These are phyloP conservation scores for Hericium alpestre DNA, from an alignment of 768 basidiomycete species.

Conservation along the genomic window DNA sequence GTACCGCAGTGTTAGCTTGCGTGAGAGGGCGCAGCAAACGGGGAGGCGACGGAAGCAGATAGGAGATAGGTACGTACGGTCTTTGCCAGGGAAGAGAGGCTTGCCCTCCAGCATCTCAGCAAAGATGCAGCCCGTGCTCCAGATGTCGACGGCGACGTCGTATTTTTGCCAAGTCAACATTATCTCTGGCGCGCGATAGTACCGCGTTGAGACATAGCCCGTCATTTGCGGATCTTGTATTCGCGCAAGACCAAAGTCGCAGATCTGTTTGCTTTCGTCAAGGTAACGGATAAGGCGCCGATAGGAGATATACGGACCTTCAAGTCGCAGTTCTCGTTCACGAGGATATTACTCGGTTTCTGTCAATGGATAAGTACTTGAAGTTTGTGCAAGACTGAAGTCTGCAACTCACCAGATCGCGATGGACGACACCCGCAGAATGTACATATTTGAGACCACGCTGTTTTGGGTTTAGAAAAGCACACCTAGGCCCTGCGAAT, in stretches of 20 bases:
- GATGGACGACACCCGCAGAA: slow-evolving; percentile 96
- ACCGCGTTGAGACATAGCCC: slow-evolving; percentile 96
- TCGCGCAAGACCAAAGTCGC: slow-evolving; percentile 96
- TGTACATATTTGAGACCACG: slow-evolving; percentile 99
- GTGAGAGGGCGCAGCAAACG: background rate
- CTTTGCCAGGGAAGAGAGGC: slow-evolving; percentile 97
- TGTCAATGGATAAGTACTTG: slow-evolving; percentile 19
- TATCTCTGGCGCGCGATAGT: slow-evolving; percentile 98
- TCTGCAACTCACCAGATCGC: slow-evolving; percentile 66
- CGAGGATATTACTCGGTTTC: slow-evolving; percentile 99
- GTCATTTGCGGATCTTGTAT: slow-evolving; percentile 99
- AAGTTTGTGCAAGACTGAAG: background rate
- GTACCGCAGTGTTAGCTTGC: background rate
- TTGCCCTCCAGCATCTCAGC: slow-evolving; percentile 99
- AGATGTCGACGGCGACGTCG: slow-evolving; percentile 98
- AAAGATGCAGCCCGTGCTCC: slow-evolving; percentile 99
- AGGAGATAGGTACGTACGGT: slow-evolving; percentile 60
- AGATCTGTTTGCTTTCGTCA: slow-evolving; percentile 49
- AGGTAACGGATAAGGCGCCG: too few relatives aligned
- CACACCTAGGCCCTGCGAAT: background rate
- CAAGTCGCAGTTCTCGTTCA: slow-evolving; percentile 99
- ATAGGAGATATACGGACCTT: slow-evolving; percentile 43
- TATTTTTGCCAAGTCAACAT: slow-evolving; percentile 99
- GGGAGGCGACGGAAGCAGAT: slow-evolving; percentile 1
- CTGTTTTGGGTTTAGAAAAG: slow-evolving; percentile 26